Base-by-base conservation (phyloP, 768 basidiomycete species). In the Tylopilus sp. region DNA sequence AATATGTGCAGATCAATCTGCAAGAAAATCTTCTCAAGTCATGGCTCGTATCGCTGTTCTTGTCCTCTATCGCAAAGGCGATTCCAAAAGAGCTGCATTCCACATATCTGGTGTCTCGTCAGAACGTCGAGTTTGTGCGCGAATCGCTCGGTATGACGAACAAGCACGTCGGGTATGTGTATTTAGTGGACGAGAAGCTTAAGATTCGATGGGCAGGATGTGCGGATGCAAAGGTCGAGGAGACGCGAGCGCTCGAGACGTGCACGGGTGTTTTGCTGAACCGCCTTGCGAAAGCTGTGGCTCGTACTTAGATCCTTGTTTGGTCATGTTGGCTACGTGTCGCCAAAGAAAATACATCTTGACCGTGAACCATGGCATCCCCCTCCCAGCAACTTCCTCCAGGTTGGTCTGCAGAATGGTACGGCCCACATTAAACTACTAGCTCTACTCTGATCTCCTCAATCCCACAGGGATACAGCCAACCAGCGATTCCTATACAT, bases 341-440 rank as follows among this genome's bases (percentile, higher is more conserved):
- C 66, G 43, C 50, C 21, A 26, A 4, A 42, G 43, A 57, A 59
- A 59, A 57, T 44, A 47, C 55, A 18, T 15, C 50, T 51, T 40
- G 50, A 31, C 25, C 33, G 50, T 39, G 23, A 30, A 31, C 41
- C 33, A 79, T 79, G 78, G 69, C 79, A 39, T 72, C 75, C 39
- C 75, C 75, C 39, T 60, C 69, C n/a, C 79, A 83, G 64, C 83
- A 90, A 68, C 72, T 97, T 33, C 95, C 95, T 53, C 87, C 86
- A 57, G 95, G 94, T 38, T 97, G 95, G 95, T 77, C 80, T 57
- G 89, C 91, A 66, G 87, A 95, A 78, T 97, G 95, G 95, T 91
- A 66, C 58, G 75, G 69, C 46, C 17, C 42, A 33, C 40, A 2
- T 38, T 51, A n/a, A 13, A 31, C 12, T 31, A 31, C 8, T 13